A percentile compares a stretch with the other conserved stretches of the same genome.
phyloP scores from a whole-genome alignment of 257 asterid species.

The Solanum pinnatisectum region DNA sequence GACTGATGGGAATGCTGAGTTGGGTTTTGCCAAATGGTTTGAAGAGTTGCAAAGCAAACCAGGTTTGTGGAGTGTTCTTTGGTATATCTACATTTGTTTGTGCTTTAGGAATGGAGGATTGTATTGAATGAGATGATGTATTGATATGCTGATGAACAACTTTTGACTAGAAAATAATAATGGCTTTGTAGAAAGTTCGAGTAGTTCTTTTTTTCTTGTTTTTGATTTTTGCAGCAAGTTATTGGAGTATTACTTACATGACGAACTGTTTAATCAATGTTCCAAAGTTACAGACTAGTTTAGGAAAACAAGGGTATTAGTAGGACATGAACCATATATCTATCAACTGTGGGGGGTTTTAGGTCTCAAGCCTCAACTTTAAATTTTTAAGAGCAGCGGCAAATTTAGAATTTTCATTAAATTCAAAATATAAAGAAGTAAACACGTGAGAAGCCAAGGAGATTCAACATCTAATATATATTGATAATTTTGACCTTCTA shows the following conservation, averaged over 20 bases:
- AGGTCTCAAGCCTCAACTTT: not conserved
- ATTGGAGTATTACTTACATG: not conserved
- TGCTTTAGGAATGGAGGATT: not conserved
- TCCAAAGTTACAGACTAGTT: not conserved
- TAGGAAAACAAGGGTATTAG: not conserved
- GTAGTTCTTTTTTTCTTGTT: not conserved
- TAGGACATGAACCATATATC: not conserved
- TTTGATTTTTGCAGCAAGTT: not conserved
- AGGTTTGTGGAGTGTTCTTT: conserved; percentile 37
- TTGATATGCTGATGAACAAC: not conserved
- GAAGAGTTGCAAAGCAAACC: conserved; percentile 58
- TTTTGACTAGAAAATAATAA: not conserved
- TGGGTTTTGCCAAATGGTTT: conserved; percentile 80
- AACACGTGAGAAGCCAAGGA: not conserved
- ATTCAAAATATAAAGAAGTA: not conserved
- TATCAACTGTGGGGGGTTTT: not conserved
- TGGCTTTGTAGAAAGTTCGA: not conserved
- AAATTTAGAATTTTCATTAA: not conserved
- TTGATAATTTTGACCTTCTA: not conserved
- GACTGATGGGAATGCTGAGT: conserved; percentile 44
- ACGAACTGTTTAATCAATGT: not conserved
- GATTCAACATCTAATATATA: not conserved
- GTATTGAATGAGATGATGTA: not conserved
- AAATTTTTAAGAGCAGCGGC: not conserved
- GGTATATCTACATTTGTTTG: not conserved